These are phyloP conservation scores for Rhodotorula kratochvilovae DNA, from an alignment of 768 basidiomycete genomes.

Conservation along the genomic window DNA sequence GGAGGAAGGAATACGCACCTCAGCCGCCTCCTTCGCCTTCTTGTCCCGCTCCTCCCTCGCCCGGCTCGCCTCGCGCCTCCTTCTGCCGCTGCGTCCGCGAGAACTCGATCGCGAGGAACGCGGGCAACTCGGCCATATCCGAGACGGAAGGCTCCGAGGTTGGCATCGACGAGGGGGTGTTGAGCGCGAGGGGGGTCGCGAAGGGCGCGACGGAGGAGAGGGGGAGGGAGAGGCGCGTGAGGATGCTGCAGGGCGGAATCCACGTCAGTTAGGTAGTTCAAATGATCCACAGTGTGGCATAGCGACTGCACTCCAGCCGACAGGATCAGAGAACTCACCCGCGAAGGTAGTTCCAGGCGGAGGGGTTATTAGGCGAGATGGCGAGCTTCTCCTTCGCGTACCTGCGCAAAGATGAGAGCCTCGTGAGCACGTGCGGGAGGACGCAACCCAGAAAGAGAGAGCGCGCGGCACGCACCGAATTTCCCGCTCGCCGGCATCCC, in stretches of 20 bases:
- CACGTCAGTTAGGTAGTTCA: not conserved
- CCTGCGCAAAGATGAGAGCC: constrained; percentile 48
- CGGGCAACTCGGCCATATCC: constrained; percentile 74
- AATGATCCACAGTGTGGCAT: too few species aligned
- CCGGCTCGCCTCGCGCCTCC: not conserved
- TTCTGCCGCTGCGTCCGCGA: constrained; percentile 52
- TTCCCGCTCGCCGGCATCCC: constrained; percentile 63
- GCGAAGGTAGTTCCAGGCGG: constrained; percentile 94
- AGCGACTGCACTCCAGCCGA: not conserved
- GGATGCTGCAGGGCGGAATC: constrained; percentile 49
- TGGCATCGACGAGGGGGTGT: constrained; percentile 28
- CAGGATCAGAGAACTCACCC: constrained; percentile 47
- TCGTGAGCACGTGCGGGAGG: not conserved
- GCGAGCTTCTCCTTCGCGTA: constrained; percentile 79
- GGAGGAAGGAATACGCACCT: constrained; percentile 4
- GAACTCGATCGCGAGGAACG: constrained; percentile 75
- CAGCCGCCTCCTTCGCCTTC: constrained; percentile 20
- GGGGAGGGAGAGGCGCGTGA: constrained; percentile 61
- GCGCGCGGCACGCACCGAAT: constrained; percentile 59
- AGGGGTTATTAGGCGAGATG: constrained; percentile 83
- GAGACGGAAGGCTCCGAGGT: constrained; percentile 57
- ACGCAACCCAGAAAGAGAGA: not conserved
- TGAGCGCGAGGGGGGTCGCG: constrained; percentile 60
- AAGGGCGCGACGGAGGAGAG: constrained; percentile 59
- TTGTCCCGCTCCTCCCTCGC: not conserved